These are phyloP conservation scores for Picochlorum sp. DNA, from an alignment of 139 green algal species.

Conservation along the genomic window DNA sequence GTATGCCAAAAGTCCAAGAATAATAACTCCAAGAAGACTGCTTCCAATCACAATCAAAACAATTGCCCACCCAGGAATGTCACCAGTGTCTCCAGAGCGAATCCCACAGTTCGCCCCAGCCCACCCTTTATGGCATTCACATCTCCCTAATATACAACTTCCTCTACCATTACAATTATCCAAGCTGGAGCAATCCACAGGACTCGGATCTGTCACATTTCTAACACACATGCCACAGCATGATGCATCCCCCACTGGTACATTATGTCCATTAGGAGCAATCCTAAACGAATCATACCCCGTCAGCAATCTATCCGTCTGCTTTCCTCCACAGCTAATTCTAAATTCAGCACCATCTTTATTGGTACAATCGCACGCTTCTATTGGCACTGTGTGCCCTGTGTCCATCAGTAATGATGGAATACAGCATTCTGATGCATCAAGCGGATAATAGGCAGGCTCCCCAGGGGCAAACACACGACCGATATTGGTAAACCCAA, in stretches of 20 bases:
- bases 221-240: constrained; percentile 65
- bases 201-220: constrained; percentile 19
- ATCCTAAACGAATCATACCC: constrained; percentile 36
- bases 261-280: constrained; percentile 30
- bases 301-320: constrained; percentile 25
- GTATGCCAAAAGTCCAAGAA: constrained; percentile 21
- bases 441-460: constrained; percentile 51
- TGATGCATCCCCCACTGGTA: constrained; percentile 52
- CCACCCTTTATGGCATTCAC: constrained; percentile 57
- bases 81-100: not conserved
- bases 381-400: constrained; percentile 44
- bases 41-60: constrained; percentile 42
- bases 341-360: constrained; percentile 14
- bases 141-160: constrained; percentile 45
- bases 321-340: constrained; percentile 48
- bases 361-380: constrained; percentile 48
- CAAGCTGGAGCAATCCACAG: constrained; percentile 46
- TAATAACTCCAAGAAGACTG: constrained; percentile 18
- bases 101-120: constrained; percentile 37
- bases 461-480: constrained; percentile 18
- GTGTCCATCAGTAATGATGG: constrained; percentile 49
- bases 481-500: constrained; percentile 35
- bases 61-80: constrained; percentile 37
- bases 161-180: constrained; percentile 46
- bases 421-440: constrained; percentile 58